These are phyloP conservation scores for Malassezia arunalokei DNA, from an alignment of 1,284 basidiomycete genomes.

Conservation along the genomic window DNA sequence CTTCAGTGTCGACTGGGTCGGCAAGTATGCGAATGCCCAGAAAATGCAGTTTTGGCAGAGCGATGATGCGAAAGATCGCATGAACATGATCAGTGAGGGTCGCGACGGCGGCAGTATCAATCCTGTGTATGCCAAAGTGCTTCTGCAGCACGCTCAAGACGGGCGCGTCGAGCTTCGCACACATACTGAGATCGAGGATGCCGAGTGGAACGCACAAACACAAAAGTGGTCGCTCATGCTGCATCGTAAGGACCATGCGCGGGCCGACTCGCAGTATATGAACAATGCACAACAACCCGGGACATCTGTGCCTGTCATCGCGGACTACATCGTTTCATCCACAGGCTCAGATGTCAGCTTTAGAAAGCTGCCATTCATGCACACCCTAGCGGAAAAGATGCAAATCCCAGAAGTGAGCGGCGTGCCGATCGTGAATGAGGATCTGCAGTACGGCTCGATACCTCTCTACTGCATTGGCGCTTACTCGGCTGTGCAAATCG, in stretches of 20 bases:
- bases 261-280: not conserved
- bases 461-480: slow-evolving; percentile 45
- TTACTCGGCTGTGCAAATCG: slow-evolving; percentile 37
- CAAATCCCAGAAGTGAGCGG: slow-evolving; percentile 35
- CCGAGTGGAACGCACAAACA: slow-evolving; percentile 3
- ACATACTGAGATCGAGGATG: slow-evolving; percentile 23
- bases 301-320: not conserved
- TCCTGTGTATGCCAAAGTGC: slow-evolving; percentile 30
- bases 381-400: slow-evolving; percentile 19
- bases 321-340: slow-evolving; percentile 36
- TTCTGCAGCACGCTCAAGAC: slow-evolving; percentile 23
- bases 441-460: slow-evolving; percentile 36
- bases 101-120: slow-evolving; percentile 44
- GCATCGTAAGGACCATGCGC: not conserved
- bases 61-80: slow-evolving; percentile 23
- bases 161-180: slow-evolving; percentile 29
- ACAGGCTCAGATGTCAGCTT: slow-evolving; percentile 38
- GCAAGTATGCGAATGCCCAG: slow-evolving; percentile 33
- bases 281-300: slow-evolving; percentile 8
- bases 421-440: slow-evolving; percentile 39
- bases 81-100: slow-evolving; percentile 27
- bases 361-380: slow-evolving; percentile 28
- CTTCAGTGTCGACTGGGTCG: slow-evolving; percentile 39
- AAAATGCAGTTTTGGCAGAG: slow-evolving; percentile 45
- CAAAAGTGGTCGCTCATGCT: slow-evolving; percentile 20